These are phyloP conservation scores for Boletales sp. DNA, from an alignment of 768 basidiomycete genomes.

Conservation along the genomic window DNA sequence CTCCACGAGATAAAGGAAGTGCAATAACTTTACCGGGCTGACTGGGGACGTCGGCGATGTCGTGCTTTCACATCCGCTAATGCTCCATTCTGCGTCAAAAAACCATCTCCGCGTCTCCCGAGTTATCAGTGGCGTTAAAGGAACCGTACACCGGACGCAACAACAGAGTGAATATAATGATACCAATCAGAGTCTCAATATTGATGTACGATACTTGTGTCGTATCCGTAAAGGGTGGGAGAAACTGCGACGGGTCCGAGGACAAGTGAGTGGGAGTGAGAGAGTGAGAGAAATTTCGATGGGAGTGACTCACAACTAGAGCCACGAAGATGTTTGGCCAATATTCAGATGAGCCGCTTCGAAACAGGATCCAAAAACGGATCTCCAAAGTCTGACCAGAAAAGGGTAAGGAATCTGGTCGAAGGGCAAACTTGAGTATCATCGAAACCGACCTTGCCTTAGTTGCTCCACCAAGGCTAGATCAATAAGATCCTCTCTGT, in stretches of 20 bases:
- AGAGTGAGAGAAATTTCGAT: not conserved
- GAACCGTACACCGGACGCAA: no score
- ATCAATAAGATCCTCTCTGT: constrained; percentile 57
- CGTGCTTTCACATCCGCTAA: no score
- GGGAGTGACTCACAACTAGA: constrained; percentile 6
- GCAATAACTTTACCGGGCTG: no score
- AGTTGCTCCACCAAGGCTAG: constrained; percentile 46
- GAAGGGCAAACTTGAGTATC: not conserved
- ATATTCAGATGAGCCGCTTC: constrained; percentile 24
- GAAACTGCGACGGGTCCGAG: not conserved
- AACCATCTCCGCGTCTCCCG: no score
- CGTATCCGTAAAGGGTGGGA: not conserved
- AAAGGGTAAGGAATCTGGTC: not conserved
- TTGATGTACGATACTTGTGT: not conserved
- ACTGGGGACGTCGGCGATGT: no score
- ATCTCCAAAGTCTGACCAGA: constrained; percentile 48
- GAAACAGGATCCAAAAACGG: constrained; percentile 43
- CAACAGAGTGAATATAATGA: no score
- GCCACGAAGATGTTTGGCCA: not conserved
- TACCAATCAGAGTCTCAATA: not conserved
- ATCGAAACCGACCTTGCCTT: constrained; percentile 44
- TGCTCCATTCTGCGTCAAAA: no score
- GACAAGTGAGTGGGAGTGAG: constrained; percentile 5
- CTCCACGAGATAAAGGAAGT: no score
- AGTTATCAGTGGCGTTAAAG: no score